Evolutionary conservation across 208 protist species (phyloP), one percentile per base, ranked within the genome.

Genomic region (Crithidia thermophila): DNA sequence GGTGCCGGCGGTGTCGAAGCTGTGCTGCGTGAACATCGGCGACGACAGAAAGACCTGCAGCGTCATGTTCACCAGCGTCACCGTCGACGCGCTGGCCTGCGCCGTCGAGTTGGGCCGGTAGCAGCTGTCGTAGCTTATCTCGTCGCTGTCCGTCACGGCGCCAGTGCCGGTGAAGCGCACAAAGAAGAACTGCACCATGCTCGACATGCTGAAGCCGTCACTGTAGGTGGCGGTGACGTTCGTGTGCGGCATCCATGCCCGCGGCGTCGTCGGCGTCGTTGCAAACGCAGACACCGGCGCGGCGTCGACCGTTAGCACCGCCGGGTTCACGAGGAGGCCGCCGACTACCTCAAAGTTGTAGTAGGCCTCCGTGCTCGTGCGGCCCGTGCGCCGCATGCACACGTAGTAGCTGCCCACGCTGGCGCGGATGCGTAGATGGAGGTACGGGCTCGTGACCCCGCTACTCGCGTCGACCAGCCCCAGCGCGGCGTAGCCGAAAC

Each of bases 281-380:
- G 57, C 60, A 52, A 92, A 92, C 31, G 52, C 43, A 21, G 68
- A 57, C 4, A 97, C 67, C 20, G 92, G 87, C 16, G 87, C 72
- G 14, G 31, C 69, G 13, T 42, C 65, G 14, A 97, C 80, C 4
- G 10, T 56, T 13, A 95, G 45, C 28, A 77, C 50, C 0, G 81
- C 77, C 27, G 87, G 78, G 18, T 20, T 36, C 18, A 70, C 64
- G 11, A 70, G 11, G 13, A 74, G 51, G 5, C 84, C 84, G 11
- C 92, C 92, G 30, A 97, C 86, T 4, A 87, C 78, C 30, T 82
- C 74, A 53, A 80, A 91, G 47, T 72, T 72, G 78, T 86, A 94
- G 79, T 87, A 97, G 34, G 76, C 71, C 66, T 97, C 73, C 63
- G 72, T 82, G 23, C 52, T 67, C 33, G 67, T 45, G 28, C 92